Conservation (phyloP, 2,329 filamentous ascomycete genomes). For the Pseudopyrenochaeta lycopersici region DNA sequence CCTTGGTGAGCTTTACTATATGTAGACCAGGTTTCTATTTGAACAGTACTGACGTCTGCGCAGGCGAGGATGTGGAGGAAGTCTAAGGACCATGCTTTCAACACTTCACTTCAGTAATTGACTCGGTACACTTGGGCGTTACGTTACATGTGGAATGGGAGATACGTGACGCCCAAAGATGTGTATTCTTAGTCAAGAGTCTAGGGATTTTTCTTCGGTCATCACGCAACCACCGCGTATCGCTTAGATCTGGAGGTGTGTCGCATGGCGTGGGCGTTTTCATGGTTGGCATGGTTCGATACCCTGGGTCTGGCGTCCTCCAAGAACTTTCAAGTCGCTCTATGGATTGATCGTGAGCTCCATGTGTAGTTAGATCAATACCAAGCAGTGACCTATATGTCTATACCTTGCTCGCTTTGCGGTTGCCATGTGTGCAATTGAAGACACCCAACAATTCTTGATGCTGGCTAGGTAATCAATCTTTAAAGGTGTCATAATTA, state of each 20-base stretch:
- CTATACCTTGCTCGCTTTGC: neutral
- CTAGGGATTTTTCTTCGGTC: neutral
- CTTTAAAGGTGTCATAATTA: no score
- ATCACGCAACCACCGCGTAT: neutral
- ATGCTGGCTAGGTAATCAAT: no score
- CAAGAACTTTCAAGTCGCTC: neutral
- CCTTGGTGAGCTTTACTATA: constrained; percentile 23
- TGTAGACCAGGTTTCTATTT: constrained; percentile 11
- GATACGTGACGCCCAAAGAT: neutral
- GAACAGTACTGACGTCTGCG: constrained; percentile 17
- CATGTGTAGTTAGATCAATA: neutral
- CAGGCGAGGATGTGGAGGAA: constrained; percentile 7
- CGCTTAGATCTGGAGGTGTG: neutral
- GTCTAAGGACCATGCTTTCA: neutral
- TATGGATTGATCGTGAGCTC: neutral
- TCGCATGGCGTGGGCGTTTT: neutral
- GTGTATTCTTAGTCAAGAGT: neutral
- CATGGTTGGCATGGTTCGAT: neutral
- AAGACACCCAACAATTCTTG: no score
- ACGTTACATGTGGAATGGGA: neutral
- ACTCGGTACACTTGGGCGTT: neutral
- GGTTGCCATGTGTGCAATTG: neutral
- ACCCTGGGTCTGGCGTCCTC: neutral
- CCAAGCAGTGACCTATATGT: neutral
- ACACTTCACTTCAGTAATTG: neutral